These are phyloP conservation scores for Prunus salicina DNA, from an alignment of 306 rosid genomes.

Conservation along the genomic window DNA sequence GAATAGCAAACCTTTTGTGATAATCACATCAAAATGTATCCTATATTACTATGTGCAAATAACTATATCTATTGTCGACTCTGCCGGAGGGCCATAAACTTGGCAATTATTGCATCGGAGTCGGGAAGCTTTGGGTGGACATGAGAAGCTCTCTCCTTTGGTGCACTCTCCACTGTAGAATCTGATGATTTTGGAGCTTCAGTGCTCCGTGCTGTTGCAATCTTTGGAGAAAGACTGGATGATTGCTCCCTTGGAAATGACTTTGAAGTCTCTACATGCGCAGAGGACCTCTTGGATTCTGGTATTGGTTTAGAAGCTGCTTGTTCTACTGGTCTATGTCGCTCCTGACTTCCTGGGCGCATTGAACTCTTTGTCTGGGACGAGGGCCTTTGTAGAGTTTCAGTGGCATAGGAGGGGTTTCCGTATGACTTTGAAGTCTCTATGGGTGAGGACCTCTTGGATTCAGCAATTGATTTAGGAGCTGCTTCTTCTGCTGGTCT, in stretches of 20 bases:
- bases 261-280: constrained; percentile 25
- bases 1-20: constrained; percentile 16
- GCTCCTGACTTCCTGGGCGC: constrained; percentile 20
- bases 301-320: constrained; percentile 27
- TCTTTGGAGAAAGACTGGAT: constrained; percentile 25
- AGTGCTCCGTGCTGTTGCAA: constrained; percentile 25
- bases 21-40: constrained; percentile 13
- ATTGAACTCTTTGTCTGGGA: constrained; percentile 38
- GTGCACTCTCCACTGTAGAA: constrained; percentile 26
- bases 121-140: constrained; percentile 93
- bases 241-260: constrained; percentile 27
- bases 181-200: constrained; percentile 29
- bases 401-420: constrained; percentile 33
- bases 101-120: constrained; percentile 62
- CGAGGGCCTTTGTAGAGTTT: constrained; percentile 23
- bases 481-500: constrained; percentile 8
- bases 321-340: constrained; percentile 12
- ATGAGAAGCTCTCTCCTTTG: constrained; percentile 51
- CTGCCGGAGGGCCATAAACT: constrained; percentile 63
- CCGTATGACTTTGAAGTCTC: constrained; percentile 18
- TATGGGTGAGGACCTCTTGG: background rate
- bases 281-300: constrained; percentile 30
- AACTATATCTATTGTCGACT: constrained; percentile 32
- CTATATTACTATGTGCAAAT: constrained; percentile 24
- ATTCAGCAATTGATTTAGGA: constrained; percentile 1